A percentile compares a stretch with the other conserved stretches of the same genome.
Evolutionary conservation across 495 filamentous ascomycete genomes (phyloP).

Genomic region (Neurospora sp.): DNA sequence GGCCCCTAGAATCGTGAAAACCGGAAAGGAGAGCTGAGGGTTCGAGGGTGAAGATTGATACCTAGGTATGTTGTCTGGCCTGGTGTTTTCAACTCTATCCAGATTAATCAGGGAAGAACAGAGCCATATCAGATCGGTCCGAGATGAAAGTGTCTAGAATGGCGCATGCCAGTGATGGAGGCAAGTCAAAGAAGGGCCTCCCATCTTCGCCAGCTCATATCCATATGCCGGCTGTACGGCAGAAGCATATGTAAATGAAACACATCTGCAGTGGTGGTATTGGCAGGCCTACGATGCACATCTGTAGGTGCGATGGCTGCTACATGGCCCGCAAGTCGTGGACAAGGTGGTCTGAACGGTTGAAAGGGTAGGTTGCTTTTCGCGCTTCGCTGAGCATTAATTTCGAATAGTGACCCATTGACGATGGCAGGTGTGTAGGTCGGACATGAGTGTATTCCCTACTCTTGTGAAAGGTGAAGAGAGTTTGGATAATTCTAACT

Average conservation of each 20-base stretch:
- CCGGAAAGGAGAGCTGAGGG: neutral
- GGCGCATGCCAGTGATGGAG: neutral
- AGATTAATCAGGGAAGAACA: neutral
- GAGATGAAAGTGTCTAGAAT: neutral
- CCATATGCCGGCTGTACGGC: neutral
- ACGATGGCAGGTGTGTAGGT: neutral
- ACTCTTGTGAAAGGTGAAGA: neutral
- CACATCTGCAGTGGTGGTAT: neutral
- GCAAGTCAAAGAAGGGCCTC: neutral
- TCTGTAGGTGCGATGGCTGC: neutral
- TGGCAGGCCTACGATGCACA: neutral
- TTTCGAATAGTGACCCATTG: neutral
- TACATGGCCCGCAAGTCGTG: neutral
- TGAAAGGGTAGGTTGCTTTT: neutral
- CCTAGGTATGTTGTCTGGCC: neutral
- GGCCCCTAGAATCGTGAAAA: neutral
- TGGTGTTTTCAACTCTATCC: neutral
- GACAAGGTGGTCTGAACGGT: neutral
- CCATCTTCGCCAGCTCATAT: neutral
- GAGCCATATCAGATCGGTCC: neutral
- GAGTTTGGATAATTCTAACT: neutral
- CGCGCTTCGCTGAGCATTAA: neutral
- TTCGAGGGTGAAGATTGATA: neutral
- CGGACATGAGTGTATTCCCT: neutral
- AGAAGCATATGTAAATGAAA: neutral